Percentiles rank a stretch among this genome's conserved stretches.
Evolutionary conservation across 2,329 filamentous ascomycete genomes (phyloP).

Genomic region (Hymenoscyphus occultus): DNA sequence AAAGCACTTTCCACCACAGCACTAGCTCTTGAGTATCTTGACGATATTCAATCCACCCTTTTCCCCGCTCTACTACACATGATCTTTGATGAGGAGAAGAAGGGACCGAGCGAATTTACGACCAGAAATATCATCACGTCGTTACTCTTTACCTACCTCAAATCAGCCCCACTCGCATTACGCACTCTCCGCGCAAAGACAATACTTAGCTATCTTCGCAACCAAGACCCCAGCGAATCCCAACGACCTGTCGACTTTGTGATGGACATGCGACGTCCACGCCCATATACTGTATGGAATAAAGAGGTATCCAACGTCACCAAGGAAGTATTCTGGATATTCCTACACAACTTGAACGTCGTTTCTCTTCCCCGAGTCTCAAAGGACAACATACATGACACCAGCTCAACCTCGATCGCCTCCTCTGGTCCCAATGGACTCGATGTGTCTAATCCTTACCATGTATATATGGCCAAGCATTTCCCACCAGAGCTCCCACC

Average conservation of each 20-base stretch:
- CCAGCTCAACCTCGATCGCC: slow-evolving; percentile 26
- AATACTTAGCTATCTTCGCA: slow-evolving; percentile 76
- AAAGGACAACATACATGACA: slow-evolving; percentile 31
- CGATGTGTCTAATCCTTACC: slow-evolving; percentile 40
- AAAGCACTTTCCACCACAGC: slow-evolving; percentile 94
- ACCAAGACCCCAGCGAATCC: slow-evolving; percentile 72
- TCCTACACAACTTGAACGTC: slow-evolving; percentile 89
- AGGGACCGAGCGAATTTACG: slow-evolving; percentile 94
- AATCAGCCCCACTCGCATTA: slow-evolving; percentile 59
- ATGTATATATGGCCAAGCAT: slow-evolving; percentile 64
- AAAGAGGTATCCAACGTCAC: slow-evolving; percentile 90
- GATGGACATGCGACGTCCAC: slow-evolving; percentile 78
- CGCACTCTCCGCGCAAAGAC: slow-evolving; percentile 66
- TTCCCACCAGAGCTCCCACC: slow-evolving; percentile 86
- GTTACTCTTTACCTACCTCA: slow-evolving; percentile 83
- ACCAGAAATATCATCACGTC: slow-evolving; percentile 88
- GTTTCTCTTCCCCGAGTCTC: slow-evolving; percentile 56
- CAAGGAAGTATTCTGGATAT: slow-evolving; percentile 99
- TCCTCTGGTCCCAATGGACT: slow-evolving; percentile 34
- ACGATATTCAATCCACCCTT: slow-evolving; percentile 73
- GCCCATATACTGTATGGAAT: slow-evolving; percentile 91
- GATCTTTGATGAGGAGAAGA: slow-evolving; percentile 97
- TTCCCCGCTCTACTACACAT: slow-evolving; percentile 85
- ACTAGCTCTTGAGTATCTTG: slow-evolving; percentile 76
- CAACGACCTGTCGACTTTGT: slow-evolving; percentile 81